These are phyloP conservation scores for Penicillium herquei DNA, from an alignment of 495 filamentous ascomycete species.

Conservation along the genomic window DNA sequence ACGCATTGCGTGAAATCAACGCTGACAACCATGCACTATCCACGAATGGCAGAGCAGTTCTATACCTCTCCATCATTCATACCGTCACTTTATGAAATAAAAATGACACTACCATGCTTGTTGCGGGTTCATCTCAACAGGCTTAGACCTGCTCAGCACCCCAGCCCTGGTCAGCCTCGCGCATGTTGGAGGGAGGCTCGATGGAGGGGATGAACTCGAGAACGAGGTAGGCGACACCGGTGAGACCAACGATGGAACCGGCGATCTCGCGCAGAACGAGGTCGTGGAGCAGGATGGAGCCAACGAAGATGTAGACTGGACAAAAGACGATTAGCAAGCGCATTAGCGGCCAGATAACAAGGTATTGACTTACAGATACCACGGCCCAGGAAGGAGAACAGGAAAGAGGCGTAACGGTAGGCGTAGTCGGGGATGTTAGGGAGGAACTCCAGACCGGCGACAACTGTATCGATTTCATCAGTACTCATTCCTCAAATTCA, in stretches of 20 bases:
- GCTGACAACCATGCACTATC: slow-evolving; percentile 3
- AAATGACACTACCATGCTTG: slow-evolving; percentile 1
- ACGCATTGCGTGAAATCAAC: slow-evolving; percentile 3
- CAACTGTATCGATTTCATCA: slow-evolving; percentile 29
- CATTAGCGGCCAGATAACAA: background rate
- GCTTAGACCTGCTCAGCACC: slow-evolving; percentile 83
- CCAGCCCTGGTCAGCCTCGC: slow-evolving; percentile 85
- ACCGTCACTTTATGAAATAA: background rate
- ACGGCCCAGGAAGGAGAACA: slow-evolving; percentile 95
- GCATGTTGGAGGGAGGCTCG: slow-evolving; percentile 97
- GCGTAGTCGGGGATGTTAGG: slow-evolving; percentile 88
- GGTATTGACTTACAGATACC: slow-evolving; percentile 74
- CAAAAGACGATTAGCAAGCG: background rate
- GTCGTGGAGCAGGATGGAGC: slow-evolving; percentile 73
- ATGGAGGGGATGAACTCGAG: slow-evolving; percentile 95
- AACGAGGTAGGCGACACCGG: slow-evolving; percentile 75
- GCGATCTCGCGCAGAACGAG: slow-evolving; percentile 57
- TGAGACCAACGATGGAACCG: slow-evolving; percentile 68
- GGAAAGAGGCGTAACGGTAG: slow-evolving; percentile 91
- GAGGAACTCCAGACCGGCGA: slow-evolving; percentile 66
- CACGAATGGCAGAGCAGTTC: background rate
- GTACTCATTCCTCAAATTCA: background rate
- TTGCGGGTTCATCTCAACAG: background rate
- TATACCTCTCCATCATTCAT: background rate
- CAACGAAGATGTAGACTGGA: slow-evolving; percentile 94